A percentile compares a stretch with the other conserved stretches of the same genome.
Evolutionary conservation across 2,329 filamentous ascomycete genomes (phyloP).

Genomic region (Aspergillus neoniger): DNA sequence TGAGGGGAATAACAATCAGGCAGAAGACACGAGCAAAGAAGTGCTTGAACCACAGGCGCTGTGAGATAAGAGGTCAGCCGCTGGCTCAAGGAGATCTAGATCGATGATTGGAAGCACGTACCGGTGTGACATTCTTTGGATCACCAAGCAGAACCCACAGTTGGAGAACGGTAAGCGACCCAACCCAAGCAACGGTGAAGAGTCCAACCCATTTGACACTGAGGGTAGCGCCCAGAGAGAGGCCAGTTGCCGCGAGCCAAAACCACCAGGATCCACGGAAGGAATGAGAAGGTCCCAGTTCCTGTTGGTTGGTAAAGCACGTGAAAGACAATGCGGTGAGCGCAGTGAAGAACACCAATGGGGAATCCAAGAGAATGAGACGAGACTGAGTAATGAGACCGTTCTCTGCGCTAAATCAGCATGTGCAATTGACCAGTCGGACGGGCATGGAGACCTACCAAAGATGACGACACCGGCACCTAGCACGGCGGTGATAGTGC

Average conservation of each 20-base stretch:
- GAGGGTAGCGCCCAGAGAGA: constrained; percentile 83
- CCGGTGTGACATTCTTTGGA: constrained; percentile 76
- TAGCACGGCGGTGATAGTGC: constrained; percentile 78
- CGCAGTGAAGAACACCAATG: constrained; percentile 88
- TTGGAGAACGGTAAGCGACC: constrained; percentile 83
- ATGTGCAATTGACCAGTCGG: background rate
- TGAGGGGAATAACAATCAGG: constrained; percentile 81
- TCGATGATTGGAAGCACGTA: constrained; percentile 41
- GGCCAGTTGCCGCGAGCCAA: constrained; percentile 84
- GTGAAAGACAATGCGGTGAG: constrained; percentile 87
- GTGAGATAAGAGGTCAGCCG: constrained; percentile 26
- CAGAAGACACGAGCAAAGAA: constrained; percentile 89
- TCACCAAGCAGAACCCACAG: constrained; percentile 95
- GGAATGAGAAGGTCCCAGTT: constrained; percentile 83
- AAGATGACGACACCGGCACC: constrained; percentile 88
- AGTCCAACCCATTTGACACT: constrained; percentile 99
- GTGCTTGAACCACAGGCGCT: constrained; percentile 88
- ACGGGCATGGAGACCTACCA: constrained; percentile 54
- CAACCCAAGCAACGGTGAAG: constrained; percentile 98
- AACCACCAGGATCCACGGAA: constrained; percentile 97
- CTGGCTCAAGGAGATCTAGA: background rate
- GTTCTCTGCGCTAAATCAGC: constrained; percentile 66
- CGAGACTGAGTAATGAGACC: constrained; percentile 93
- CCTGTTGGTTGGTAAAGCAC: constrained; percentile 95
- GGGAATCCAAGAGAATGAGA: constrained; percentile 92